A percentile compares a stretch with the other conserved stretches of the same genome.
phyloP scores from a whole-genome alignment of 441 rosid species.

The Adansonia grandidieri region DNA sequence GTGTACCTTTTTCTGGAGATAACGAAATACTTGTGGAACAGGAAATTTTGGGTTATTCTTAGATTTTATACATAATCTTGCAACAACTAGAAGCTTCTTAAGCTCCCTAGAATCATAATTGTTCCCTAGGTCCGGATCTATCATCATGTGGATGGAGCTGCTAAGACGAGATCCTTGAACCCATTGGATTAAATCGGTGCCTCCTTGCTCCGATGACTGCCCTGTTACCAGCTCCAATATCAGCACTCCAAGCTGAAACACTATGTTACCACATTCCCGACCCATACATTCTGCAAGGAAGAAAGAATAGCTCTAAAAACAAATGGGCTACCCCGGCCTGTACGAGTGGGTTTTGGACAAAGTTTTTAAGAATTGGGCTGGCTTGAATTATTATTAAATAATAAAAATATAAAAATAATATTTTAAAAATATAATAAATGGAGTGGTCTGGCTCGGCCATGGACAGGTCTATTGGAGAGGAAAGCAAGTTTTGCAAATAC shows the following conservation, averaged over 20 bases:
- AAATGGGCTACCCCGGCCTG: too few relatives aligned
- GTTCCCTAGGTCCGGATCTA: slow-evolving; percentile 86
- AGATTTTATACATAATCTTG: slow-evolving; percentile 70
- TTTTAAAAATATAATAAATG: too few relatives aligned
- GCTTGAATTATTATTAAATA: too few relatives aligned
- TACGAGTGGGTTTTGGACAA: too few relatives aligned
- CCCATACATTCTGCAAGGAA: slow-evolving; percentile 44
- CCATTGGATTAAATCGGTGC: slow-evolving; percentile 73
- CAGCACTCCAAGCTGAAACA: slow-evolving; percentile 84
- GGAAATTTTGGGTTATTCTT: slow-evolving; percentile 61
- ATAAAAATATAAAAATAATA: too few relatives aligned
- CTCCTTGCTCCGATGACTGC: slow-evolving; percentile 78
- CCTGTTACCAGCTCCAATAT: slow-evolving; percentile 86
- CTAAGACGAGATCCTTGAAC: slow-evolving; percentile 64
- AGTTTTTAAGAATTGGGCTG: too few relatives aligned
- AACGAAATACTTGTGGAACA: slow-evolving; percentile 61
- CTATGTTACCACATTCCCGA: slow-evolving; percentile 52
- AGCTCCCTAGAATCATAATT: slow-evolving; percentile 66
- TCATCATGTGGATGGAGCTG: slow-evolving; percentile 73
- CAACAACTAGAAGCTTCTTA: slow-evolving; percentile 67
- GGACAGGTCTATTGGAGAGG: background rate
- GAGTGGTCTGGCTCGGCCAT: too few relatives aligned
- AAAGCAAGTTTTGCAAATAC: slow-evolving; percentile 16
- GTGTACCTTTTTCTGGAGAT: slow-evolving; percentile 69
- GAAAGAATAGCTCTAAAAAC: background rate